phyloP scores from a whole-genome alignment of 176 grass and related monocot species.

The Carex parvula region DNA sequence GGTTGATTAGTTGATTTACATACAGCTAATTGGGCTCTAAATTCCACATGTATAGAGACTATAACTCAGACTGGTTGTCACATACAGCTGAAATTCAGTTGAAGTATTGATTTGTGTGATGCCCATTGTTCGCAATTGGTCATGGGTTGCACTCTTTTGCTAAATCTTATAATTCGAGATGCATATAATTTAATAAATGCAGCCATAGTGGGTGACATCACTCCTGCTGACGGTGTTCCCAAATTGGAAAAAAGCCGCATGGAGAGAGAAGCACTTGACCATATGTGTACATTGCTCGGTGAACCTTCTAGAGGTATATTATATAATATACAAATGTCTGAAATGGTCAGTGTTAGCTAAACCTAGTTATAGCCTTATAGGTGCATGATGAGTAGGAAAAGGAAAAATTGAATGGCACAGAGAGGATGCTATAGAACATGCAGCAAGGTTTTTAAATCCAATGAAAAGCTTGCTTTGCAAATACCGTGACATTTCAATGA shows the following conservation, averaged over 20 bases:
- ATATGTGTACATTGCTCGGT: slow-evolving; percentile 88
- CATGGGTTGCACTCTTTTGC: background rate
- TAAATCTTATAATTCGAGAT: background rate
- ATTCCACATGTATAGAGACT: background rate
- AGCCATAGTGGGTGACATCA: slow-evolving; percentile 97
- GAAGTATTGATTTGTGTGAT: background rate
- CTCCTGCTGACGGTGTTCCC: slow-evolving; percentile 75
- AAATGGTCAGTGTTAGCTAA: background rate
- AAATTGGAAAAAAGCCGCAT: slow-evolving; percentile 87
- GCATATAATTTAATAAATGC: background rate
- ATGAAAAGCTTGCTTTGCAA: background rate
- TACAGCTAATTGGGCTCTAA: background rate
- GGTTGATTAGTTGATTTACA: background rate
- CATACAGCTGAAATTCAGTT: background rate
- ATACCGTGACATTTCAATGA: background rate
- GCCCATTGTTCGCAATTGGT: background rate
- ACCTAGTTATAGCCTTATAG: background rate
- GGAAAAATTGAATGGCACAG: background rate
- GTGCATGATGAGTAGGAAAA: background rate
- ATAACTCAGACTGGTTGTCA: background rate
- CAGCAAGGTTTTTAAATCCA: background rate
- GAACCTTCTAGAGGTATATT: slow-evolving; percentile 69
- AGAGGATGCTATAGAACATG: background rate
- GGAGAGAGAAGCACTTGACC: slow-evolving; percentile 85
- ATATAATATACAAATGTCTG: background rate